Evolutionary conservation across 2,329 filamentous ascomycete species (phyloP), one percentile per base, ranked within the genome.

Genomic region (Penicillium sp.): DNA sequence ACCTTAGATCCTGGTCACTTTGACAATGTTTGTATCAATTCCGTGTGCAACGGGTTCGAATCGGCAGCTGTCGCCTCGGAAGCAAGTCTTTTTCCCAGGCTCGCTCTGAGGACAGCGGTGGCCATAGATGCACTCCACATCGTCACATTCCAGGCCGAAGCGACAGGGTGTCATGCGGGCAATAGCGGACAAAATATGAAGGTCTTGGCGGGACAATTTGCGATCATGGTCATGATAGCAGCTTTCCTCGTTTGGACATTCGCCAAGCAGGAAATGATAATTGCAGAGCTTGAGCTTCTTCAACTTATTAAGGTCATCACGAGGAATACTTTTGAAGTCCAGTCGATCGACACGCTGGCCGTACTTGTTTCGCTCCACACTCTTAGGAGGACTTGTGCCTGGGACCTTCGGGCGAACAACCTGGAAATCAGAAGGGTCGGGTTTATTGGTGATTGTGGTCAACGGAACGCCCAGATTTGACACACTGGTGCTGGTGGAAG

Each of bases 281-380:
- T 86, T 87, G 74, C 84, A 87, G 54, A 86, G 70, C 65, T 87
- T 86, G 57, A 85, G 68, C 68, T 81, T 83, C 71, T 86, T 86
- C 60, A 87, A 72, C 18, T 82, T 79, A 60, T 81, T 80, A 44
- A 86, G 75, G 56, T 85, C 82, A 16, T 82, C 76, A 54, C 81
- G 74, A 45, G 75, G 75, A 71, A 75, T 84, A 70, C 67, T 79
- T 78, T 70, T 79, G 70, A 69, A 77, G 64, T 66, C 77, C 61
- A 68, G 76, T 62, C 72, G 71, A 63, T 87, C 84, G 51, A 87
- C 76, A 52, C 84, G 82, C 63, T 86, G 83, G 36, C 83, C 83
- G 54, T 75, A 72, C 55, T 81, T 81, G 68, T 87, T 87, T 56
- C 82, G 81, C 43, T 79, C 75, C 51, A 86, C 79, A 13, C 59